Base-by-base conservation (phyloP, 2,329 filamentous ascomycete species). In the Hypoxylon sp. region DNA sequence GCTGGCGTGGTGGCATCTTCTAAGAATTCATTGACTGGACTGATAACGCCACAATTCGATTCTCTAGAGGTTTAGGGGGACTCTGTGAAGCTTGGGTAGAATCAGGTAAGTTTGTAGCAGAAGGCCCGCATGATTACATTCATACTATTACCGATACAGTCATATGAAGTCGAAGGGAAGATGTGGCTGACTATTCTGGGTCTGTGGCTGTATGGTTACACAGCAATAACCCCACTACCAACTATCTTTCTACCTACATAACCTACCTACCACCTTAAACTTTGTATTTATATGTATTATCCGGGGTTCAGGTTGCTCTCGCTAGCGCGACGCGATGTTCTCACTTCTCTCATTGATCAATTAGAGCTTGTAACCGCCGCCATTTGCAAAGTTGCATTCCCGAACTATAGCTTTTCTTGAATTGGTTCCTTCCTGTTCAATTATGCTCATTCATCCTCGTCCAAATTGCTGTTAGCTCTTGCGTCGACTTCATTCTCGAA, bases 1-100 rank as follows among this genome's bases (percentile, higher is more conserved):
- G 82, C 16, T 75, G 72, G 54, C 76, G 77, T 28, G 79, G 73
- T 62, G 75, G 74, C 78, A 80, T 79, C 72, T 30, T 63, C 28
- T 61, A 12, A 26, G 12, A 54, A 18, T 5, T 49, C 18, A 9
- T 40, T 33, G 38, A 51, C 12, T 32, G 9, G n/a, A n/a, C 12
- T 36, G 24, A 18, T n/a, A 38, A 46, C 45, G 12, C 8, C 12
- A 18, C 3, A 28, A 63, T 54, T 30, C 4, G 18, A 38, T 54
- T 51, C 59, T 30, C 67, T 36, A 8, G 9, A 40, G 28, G 16
- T 24, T 64, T 28, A 45, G 53, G 36, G 16, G 20, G 11, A 11
- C 11, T 58, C 16, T 24, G 6, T 18, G 20, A 40, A 52, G 16
- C 7, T 40, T 20, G 7, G 36, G 7, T 40, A 0, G 20, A 18